Conservation (phyloP, 306 rosid species). For the Pyrus bretschneideri region DNA sequence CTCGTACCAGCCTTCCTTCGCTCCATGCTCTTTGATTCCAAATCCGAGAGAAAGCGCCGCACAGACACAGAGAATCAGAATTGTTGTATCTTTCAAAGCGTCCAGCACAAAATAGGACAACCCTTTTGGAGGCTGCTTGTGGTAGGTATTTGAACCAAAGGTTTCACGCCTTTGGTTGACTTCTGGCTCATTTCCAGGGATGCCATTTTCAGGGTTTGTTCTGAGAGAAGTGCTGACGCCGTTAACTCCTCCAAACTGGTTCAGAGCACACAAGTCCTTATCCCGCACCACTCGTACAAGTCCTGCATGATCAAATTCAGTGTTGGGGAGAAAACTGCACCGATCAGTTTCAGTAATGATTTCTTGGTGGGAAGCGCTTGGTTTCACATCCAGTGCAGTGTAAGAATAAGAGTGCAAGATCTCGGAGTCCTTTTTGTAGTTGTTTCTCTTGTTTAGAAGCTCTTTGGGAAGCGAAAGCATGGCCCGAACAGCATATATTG, state of each 20-base stretch:
- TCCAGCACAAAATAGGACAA: slow-evolving; percentile 53
- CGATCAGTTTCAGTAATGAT: neutral
- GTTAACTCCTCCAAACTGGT: slow-evolving; percentile 35
- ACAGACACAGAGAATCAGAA: slow-evolving; percentile 61
- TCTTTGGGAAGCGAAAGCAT: slow-evolving; percentile 43
- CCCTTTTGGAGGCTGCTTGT: slow-evolving; percentile 54
- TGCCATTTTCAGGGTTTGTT: slow-evolving; percentile 40
- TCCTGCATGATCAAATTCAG: slow-evolving; percentile 17
- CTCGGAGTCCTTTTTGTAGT: slow-evolving; percentile 14
- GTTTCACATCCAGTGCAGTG: neutral
- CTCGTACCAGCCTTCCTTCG: slow-evolving; percentile 80
- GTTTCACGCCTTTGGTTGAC: slow-evolving; percentile 21
- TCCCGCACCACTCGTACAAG: slow-evolving; percentile 46
- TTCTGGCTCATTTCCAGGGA: slow-evolving; percentile 26
- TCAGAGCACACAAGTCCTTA: slow-evolving; percentile 23
- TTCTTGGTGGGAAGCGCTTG: neutral
- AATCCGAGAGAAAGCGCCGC: slow-evolving; percentile 79
- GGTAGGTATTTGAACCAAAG: slow-evolving; percentile 69
- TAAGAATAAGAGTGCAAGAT: slow-evolving; percentile 19
- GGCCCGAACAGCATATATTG: slow-evolving; percentile 45
- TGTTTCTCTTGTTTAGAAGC: slow-evolving; percentile 26
- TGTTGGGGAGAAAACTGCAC: neutral
- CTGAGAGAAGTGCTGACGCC: slow-evolving; percentile 35
- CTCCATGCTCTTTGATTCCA: slow-evolving; percentile 70
- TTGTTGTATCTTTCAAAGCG: slow-evolving; percentile 69